phyloP scores from a whole-genome alignment of 1,284 basidiomycete genomes.

The Blastosporella zonata region DNA sequence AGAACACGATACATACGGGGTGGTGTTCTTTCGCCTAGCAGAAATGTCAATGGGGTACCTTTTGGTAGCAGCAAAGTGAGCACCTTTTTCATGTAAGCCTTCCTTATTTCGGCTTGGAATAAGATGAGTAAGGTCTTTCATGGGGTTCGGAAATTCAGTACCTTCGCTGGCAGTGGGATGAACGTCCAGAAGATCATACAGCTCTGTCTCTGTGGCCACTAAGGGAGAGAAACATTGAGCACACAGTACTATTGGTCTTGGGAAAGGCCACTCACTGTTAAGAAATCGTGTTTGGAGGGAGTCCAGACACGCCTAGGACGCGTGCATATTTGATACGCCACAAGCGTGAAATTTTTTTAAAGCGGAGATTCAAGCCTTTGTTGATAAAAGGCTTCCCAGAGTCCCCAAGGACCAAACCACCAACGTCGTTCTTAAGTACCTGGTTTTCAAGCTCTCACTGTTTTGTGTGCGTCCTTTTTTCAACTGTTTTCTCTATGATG shows the following conservation, averaged over 20 bases:
- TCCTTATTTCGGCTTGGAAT: slow-evolving; percentile 78
- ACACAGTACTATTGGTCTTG: neutral
- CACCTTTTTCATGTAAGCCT: slow-evolving; percentile 89
- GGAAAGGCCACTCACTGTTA: slow-evolving; percentile 9
- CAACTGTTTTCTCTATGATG: slow-evolving; percentile 36
- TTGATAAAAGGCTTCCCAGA: neutral
- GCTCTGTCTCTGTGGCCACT: slow-evolving; percentile 73
- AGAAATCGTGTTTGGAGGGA: neutral
- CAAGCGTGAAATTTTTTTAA: slow-evolving; percentile 23
- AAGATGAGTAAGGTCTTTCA: slow-evolving; percentile 17
- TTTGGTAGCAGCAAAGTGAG: slow-evolving; percentile 13
- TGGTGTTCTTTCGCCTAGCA: slow-evolving; percentile 84
- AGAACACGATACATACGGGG: slow-evolving; percentile 57
- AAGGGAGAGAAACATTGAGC: neutral
- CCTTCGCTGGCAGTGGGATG: slow-evolving; percentile 68
- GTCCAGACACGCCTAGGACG: slow-evolving; percentile 6
- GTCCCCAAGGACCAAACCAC: too few relatives aligned
- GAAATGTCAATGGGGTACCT: slow-evolving; percentile 25
- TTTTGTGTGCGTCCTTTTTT: slow-evolving; percentile 10
- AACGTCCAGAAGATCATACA: slow-evolving; percentile 82
- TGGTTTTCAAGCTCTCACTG: neutral
- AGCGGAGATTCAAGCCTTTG: slow-evolving; percentile 26
- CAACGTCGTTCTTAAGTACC: neutral
- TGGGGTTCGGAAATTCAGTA: slow-evolving; percentile 27
- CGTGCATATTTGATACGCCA: slow-evolving; percentile 16